Conservation (phyloP, 2,329 filamentous ascomycete genomes). For the Colletotrichum musae region DNA sequence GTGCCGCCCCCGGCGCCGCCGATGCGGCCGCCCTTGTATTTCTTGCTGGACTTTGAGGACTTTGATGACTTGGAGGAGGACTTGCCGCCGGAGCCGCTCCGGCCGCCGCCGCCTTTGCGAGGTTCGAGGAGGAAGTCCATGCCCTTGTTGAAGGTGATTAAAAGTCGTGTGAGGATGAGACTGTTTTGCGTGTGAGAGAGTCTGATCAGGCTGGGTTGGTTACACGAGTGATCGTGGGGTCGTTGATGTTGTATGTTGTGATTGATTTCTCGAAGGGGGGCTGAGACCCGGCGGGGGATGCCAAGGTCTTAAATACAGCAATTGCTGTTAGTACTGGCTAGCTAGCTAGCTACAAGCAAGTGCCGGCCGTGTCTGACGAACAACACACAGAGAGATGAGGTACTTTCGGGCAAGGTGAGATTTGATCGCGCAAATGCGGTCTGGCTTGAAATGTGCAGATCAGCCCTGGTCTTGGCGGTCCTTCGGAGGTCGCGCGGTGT, state of each 20-base stretch:
- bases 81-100: constrained; percentile 20
- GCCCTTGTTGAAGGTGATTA: neutral
- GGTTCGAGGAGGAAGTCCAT: constrained; percentile 35
- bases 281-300: neutral
- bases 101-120: constrained; percentile 36
- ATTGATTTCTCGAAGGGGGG: neutral
- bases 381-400: neutral
- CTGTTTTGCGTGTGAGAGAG: too few species aligned
- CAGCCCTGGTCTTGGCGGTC: neutral
- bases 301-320: constrained; percentile 16
- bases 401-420: neutral
- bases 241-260: neutral
- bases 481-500: too few species aligned
- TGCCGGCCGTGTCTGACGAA: neutral
- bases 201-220: neutral
- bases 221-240: neutral
- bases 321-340: too few species aligned
- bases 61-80: constrained; percentile 7
- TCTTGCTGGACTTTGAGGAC: constrained; percentile 25
- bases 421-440: neutral
- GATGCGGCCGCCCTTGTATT: constrained; percentile 24
- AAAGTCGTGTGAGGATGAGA: neutral
- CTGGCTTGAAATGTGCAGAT: neutral
- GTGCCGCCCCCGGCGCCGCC: constrained; percentile 8
- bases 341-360: neutral